A percentile compares a stretch with the other conserved stretches of the same genome.
Evolutionary conservation across 2,329 filamentous ascomycete genomes (phyloP).

Genomic region (Scortechinia acanthostroma): DNA sequence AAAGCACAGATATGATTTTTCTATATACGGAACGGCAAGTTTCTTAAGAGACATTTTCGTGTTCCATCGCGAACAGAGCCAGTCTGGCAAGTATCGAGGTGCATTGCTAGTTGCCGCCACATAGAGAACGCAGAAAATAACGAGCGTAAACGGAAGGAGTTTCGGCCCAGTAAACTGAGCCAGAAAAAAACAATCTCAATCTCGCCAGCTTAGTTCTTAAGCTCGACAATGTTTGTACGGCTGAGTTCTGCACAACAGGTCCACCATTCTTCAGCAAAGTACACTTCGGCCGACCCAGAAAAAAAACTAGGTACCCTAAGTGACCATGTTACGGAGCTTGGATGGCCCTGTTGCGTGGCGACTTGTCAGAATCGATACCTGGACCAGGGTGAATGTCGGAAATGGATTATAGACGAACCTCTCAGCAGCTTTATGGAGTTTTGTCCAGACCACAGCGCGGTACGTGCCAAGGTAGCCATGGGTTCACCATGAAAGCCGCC

Average conservation of each 20-base stretch:
- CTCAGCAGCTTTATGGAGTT: not conserved
- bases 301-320: not conserved
- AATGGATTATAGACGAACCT: not conserved
- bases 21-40: not conserved
- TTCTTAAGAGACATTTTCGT: not conserved
- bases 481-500: not conserved
- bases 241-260: not conserved
- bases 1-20: not conserved
- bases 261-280: not conserved
- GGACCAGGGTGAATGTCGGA: too few relatives aligned
- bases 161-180: not conserved
- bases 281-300: not conserved
- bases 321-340: conserved; percentile 1
- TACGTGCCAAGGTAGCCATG: not conserved
- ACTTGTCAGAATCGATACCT: too few relatives aligned
- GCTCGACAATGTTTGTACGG: not conserved
- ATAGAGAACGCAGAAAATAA: not conserved
- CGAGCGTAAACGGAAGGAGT: not conserved
- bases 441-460: not conserved
- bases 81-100: too few relatives aligned
- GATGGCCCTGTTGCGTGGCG: conserved; percentile 1
- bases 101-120: not conserved
- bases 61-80: not conserved
- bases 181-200: not conserved
- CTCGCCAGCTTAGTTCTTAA: not conserved